Conservation (phyloP, 805 yeast genomes). For the Kodamaea restingae region DNA sequence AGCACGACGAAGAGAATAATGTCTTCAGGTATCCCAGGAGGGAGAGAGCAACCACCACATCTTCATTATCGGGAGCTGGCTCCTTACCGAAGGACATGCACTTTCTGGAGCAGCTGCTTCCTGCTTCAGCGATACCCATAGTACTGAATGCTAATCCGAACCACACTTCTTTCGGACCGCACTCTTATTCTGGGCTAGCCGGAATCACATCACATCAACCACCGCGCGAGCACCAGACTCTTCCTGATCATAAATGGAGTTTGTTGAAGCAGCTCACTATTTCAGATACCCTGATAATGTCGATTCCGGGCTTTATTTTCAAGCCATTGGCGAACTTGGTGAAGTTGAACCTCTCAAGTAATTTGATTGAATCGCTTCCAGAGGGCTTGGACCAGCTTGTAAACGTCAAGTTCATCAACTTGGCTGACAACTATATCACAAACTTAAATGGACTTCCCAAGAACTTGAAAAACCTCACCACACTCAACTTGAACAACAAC, state of each 20-base stretch:
- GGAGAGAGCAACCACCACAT: slow-evolving; percentile 21
- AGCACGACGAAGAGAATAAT: slow-evolving; percentile 15
- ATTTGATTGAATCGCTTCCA: slow-evolving; percentile 48
- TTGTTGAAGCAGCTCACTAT: slow-evolving; percentile 39
- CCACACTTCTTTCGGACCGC: neutral
- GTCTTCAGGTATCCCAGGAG: slow-evolving; percentile 24
- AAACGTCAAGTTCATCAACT: slow-evolving; percentile 44
- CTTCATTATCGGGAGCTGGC: slow-evolving; percentile 21
- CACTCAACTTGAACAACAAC: slow-evolving; percentile 51
- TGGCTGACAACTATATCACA: slow-evolving; percentile 40
- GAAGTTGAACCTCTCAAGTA: slow-evolving; percentile 54
- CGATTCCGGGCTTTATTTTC: slow-evolving; percentile 33
- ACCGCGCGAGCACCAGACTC: slow-evolving; percentile 16
- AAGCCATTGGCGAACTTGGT: slow-evolving; percentile 39
- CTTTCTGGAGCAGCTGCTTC: slow-evolving; percentile 8
- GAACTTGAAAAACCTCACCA: slow-evolving; percentile 33
- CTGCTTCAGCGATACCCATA: slow-evolving; percentile 2
- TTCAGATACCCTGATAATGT: slow-evolving; percentile 36
- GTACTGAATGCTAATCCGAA: neutral
- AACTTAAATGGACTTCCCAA: slow-evolving; percentile 30
- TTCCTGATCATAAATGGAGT: slow-evolving; percentile 39
- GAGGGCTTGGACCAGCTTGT: slow-evolving; percentile 47
- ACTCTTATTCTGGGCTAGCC: neutral
- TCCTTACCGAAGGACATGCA: slow-evolving; percentile 21
- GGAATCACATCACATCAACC: neutral